Conservation (phyloP, 305 asterid species). For the Fraxinus baroniana region DNA sequence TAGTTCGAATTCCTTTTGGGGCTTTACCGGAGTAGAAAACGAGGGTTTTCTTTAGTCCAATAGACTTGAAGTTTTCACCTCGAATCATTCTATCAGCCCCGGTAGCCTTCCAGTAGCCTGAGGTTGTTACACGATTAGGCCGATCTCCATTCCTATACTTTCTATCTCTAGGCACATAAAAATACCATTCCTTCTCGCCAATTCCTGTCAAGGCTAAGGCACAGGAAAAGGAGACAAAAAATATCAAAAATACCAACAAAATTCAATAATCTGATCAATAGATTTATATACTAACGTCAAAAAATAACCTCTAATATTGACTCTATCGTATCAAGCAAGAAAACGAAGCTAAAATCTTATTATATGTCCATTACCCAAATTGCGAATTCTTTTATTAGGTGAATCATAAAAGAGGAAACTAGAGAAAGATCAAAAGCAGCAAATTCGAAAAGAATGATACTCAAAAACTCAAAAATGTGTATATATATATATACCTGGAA, state of each 20-base stretch:
- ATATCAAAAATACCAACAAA: neutral
- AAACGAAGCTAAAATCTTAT: neutral
- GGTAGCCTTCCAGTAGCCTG: slow-evolving; percentile 92
- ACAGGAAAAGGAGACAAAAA: neutral
- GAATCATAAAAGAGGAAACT: neutral
- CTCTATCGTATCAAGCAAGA: neutral
- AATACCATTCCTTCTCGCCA: slow-evolving; percentile 93
- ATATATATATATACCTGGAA: slow-evolving; percentile 43
- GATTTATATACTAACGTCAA: neutral
- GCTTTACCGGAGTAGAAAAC: slow-evolving; percentile 91
- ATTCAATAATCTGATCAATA: neutral
- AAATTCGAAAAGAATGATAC: no score
- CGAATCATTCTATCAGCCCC: slow-evolving; percentile 83
- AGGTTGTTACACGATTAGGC: slow-evolving; percentile 83
- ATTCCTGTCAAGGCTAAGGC: slow-evolving; percentile 70
- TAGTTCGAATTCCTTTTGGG: slow-evolving; percentile 76
- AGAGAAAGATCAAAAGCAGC: neutral
- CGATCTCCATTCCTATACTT: slow-evolving; percentile 86
- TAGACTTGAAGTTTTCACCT: slow-evolving; percentile 49
- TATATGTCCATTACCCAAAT: no score
- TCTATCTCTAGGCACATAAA: slow-evolving; percentile 79
- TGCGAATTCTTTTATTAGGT: neutral
- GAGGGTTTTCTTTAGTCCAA: slow-evolving; percentile 85
- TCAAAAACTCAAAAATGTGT: no score
- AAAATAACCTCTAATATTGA: no score